Evolutionary conservation across 129 eudicot genomes (phyloP).

Genomic region (Gnaphalium uliginosum): DNA sequence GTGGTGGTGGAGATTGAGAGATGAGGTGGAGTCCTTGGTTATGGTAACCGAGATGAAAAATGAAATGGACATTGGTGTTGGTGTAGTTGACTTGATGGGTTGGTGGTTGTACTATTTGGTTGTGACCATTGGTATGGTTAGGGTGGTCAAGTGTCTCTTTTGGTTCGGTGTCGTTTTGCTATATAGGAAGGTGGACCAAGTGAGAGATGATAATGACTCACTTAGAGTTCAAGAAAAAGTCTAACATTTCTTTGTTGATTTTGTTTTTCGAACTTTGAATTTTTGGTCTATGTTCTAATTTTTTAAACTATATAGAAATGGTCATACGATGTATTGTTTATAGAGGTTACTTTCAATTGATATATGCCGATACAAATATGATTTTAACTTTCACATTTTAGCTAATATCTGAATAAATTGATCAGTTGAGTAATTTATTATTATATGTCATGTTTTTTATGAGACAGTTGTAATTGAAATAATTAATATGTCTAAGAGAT

Average conservation of each 20-base stretch:
- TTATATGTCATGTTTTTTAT: no score
- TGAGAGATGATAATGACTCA: slow-evolving; percentile 18
- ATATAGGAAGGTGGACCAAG: slow-evolving; percentile 34
- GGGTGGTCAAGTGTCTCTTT: slow-evolving; percentile 57
- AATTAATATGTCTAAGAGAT: no score
- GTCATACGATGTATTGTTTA: background rate
- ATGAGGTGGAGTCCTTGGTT: slow-evolving; percentile 84
- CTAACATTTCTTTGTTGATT: slow-evolving; percentile 4
- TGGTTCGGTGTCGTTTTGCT: slow-evolving; percentile 48
- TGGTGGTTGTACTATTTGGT: slow-evolving; percentile 88
- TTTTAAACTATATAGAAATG: background rate
- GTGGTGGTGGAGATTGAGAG: slow-evolving; percentile 95
- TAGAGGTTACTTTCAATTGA: background rate
- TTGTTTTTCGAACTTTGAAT: background rate
- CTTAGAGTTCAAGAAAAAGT: slow-evolving; percentile 45
- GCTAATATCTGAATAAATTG: no score
- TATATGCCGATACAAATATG: background rate
- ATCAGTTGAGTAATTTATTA: no score
- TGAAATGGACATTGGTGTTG: slow-evolving; percentile 40
- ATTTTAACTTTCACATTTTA: background rate
- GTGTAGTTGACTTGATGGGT: slow-evolving; percentile 57
- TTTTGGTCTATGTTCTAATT: background rate
- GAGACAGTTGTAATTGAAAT: no score
- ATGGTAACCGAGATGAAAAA: slow-evolving; percentile 62
- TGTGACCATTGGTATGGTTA: slow-evolving; percentile 63